Conservation (phyloP, 1,139 yeast species). For the Lodderomyces theae region DNA sequence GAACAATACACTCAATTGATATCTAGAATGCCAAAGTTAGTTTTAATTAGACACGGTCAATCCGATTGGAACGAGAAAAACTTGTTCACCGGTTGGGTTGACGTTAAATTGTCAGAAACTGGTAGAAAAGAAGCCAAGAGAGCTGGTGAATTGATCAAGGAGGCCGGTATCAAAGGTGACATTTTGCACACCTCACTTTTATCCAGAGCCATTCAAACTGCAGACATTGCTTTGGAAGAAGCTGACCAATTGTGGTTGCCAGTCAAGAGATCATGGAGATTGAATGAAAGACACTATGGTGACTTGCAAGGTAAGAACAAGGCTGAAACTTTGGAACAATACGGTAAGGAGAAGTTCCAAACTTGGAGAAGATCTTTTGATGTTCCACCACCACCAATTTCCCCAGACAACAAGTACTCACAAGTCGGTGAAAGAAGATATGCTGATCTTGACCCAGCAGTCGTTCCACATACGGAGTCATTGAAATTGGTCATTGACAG, state of each 20-base stretch:
- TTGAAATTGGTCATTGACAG: conserved; percentile 94
- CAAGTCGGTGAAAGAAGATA: conserved; percentile 87
- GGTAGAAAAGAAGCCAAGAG: conserved; percentile 90
- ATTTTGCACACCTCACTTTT: conserved; percentile 88
- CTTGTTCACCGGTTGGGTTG: conserved; percentile 99
- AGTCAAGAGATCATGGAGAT: conserved; percentile 95
- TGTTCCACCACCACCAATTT: conserved; percentile 92
- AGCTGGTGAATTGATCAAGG: conserved; percentile 92
- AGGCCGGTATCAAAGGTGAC: conserved; percentile 82
- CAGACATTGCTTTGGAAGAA: conserved; percentile 85
- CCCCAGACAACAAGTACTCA: conserved; percentile 73
- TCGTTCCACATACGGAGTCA: conserved; percentile 92
- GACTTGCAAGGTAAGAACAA: conserved; percentile 98
- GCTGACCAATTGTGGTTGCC: conserved; percentile 93
- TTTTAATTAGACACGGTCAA: conserved; percentile 96
- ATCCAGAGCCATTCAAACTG: conserved; percentile 96
- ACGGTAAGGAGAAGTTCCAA: conserved; percentile 92
- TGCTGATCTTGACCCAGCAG: conserved; percentile 76
- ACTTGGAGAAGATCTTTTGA: conserved; percentile 98
- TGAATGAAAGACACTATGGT: conserved; percentile 99
- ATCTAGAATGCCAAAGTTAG: conserved; percentile 56
- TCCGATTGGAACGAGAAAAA: conserved; percentile 98
- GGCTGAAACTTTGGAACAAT: conserved; percentile 84
- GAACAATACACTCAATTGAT: neutral
- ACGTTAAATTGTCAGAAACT: conserved; percentile 76